Evolutionary conservation across 805 yeast species (phyloP).

Genomic region (Candida cerambycidarum): DNA sequence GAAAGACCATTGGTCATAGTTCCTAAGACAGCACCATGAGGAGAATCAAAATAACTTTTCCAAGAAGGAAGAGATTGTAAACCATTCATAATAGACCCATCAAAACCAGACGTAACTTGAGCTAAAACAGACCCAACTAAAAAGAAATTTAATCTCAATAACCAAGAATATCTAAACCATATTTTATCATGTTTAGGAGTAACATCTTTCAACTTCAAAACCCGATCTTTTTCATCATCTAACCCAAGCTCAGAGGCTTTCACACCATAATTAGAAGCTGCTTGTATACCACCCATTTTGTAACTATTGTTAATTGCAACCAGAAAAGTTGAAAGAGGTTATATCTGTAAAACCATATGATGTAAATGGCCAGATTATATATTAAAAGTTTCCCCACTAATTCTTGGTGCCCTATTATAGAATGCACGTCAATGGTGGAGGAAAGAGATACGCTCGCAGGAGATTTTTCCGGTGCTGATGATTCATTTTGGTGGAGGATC

Average conservation of each 20-base stretch:
- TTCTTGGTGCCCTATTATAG: background rate
- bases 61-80: conserved; percentile 45
- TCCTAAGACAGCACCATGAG: conserved; percentile 38
- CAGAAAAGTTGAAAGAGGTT: too few relatives aligned
- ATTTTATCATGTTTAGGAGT: conserved; percentile 12
- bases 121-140: conserved; percentile 21
- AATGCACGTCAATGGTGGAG: background rate
- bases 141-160: conserved; percentile 33
- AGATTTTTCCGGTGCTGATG: background rate
- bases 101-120: conserved; percentile 43
- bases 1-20: conserved; percentile 38
- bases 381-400: background rate
- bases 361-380: background rate
- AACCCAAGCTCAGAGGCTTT: background rate
- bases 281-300: background rate
- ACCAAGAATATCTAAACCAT: conserved; percentile 35
- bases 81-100: conserved; percentile 49
- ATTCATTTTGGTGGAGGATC: background rate
- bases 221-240: background rate
- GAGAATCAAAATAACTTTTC: conserved; percentile 36
- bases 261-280: background rate
- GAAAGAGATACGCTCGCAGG: background rate
- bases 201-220: background rate
- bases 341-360: background rate
- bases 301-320: too few relatives aligned